These are phyloP conservation scores for Nematocida homosporus DNA, from an alignment of 371 early-diverging fungal genomes.

Conservation along the genomic window DNA sequence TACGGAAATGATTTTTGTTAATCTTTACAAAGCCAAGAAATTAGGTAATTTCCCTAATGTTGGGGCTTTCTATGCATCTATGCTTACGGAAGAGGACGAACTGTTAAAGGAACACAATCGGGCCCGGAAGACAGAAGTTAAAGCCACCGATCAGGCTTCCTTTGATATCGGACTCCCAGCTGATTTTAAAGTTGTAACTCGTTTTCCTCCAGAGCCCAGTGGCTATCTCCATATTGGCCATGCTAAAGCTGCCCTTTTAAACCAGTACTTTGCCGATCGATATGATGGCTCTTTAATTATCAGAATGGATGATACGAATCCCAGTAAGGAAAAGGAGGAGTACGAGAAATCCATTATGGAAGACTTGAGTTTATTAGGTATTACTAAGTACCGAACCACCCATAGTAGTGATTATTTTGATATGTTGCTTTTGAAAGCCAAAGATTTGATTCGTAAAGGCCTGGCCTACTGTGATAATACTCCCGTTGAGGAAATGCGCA, in stretches of 20 bases:
- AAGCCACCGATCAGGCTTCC: slow-evolving; percentile 56
- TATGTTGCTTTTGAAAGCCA: slow-evolving; percentile 76
- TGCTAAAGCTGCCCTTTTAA: slow-evolving; percentile 95
- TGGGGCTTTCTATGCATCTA: slow-evolving; percentile 44
- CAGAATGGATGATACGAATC: slow-evolving; percentile 99
- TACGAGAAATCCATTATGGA: slow-evolving; percentile 65
- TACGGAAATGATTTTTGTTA: slow-evolving; percentile 44
- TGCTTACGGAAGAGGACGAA: slow-evolving; percentile 47
- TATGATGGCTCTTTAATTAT: slow-evolving; percentile 87
- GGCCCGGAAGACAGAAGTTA: slow-evolving; percentile 20
- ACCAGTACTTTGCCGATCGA: slow-evolving; percentile 85
- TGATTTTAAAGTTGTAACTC: slow-evolving; percentile 70
- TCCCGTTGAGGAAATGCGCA: slow-evolving; percentile 79
- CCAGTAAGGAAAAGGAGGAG: slow-evolving; percentile 81
- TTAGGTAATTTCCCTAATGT: slow-evolving; percentile 30
- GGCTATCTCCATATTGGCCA: slow-evolving; percentile 97
- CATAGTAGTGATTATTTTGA: slow-evolving; percentile 94
- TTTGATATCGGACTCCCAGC: slow-evolving; percentile 49
- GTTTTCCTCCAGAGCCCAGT: slow-evolving; percentile 99
- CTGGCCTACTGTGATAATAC: slow-evolving; percentile 94
- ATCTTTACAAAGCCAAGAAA: slow-evolving; percentile 29
- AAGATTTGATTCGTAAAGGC: slow-evolving; percentile 80
- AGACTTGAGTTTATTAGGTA: slow-evolving; percentile 70
- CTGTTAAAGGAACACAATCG: slow-evolving; percentile 59
- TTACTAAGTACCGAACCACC: slow-evolving; percentile 75